Percentiles rank a stretch among this genome's conserved stretches.
Evolutionary conservation across 2,329 filamentous ascomycete genomes (phyloP).

Genomic region (Penicillium sp.): DNA sequence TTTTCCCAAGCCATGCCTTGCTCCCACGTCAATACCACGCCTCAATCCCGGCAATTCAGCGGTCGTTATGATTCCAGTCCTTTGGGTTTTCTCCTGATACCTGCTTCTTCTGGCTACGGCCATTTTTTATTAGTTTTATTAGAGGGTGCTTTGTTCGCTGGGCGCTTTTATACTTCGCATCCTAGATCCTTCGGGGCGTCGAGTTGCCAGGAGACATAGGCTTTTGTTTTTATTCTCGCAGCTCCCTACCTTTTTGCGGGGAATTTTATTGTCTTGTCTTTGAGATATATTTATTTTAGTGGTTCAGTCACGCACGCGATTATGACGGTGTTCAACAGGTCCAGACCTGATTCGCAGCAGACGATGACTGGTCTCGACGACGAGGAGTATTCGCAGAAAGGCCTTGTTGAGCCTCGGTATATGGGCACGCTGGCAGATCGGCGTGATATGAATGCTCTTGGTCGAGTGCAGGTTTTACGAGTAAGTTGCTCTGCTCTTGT

Average conservation of each 20-base stretch:
- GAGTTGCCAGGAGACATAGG: neutral
- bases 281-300: neutral
- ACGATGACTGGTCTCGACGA: conserved; percentile 14
- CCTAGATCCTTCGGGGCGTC: neutral
- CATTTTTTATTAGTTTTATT: neutral
- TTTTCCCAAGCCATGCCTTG: conserved; percentile 22
- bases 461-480: conserved; percentile 40
- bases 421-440: conserved; percentile 39
- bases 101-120: conserved; percentile 17
- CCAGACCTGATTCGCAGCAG: conserved; percentile 14
- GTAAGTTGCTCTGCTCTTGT: conserved; percentile 22
- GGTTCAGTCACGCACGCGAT: neutral
- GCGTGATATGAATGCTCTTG: conserved; percentile 39
- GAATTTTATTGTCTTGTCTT: neutral
- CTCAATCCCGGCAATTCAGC: conserved; percentile 7
- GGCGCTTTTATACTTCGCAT: conserved; percentile 1
- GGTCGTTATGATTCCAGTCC: neutral
- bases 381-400: conserved; percentile 23
- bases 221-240: neutral
- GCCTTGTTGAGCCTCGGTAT: conserved; percentile 36
- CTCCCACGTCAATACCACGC: conserved; percentile 22
- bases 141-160: neutral
- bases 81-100: conserved; percentile 12
- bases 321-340: conserved; percentile 13
- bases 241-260: neutral